Evolutionary conservation across 768 basidiomycete genomes (phyloP).

Genomic region (Termitomyces sp.): DNA sequence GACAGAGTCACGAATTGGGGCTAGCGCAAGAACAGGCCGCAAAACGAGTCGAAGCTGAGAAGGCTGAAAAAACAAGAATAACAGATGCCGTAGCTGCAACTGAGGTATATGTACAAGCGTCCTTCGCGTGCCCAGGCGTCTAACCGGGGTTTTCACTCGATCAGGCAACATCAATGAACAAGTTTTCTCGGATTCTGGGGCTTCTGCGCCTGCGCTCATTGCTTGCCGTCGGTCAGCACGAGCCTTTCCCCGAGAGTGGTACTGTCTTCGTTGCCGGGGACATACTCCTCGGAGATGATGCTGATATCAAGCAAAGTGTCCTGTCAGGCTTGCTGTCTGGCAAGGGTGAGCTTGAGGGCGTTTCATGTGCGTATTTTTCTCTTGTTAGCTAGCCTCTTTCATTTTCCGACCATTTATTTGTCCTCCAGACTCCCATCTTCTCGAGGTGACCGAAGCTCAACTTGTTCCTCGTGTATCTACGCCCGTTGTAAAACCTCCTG

Average conservation of each 20-base stretch:
- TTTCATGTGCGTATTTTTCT: slow-evolving; percentile 49
- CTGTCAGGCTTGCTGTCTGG: slow-evolving; percentile 53
- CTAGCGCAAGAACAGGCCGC: slow-evolving; percentile 46
- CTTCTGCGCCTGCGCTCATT: slow-evolving; percentile 55
- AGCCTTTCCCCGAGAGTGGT: slow-evolving; percentile 42
- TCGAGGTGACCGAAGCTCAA: slow-evolving; percentile 50
- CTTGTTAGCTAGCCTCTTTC: not conserved
- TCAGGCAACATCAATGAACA: slow-evolving; percentile 40
- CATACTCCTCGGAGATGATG: slow-evolving; percentile 51
- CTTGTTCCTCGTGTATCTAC: slow-evolving; percentile 41
- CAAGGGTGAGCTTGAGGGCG: slow-evolving; percentile 53
- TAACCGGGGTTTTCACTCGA: not conserved
- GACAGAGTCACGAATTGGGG: slow-evolving; percentile 61
- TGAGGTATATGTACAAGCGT: slow-evolving; percentile 38
- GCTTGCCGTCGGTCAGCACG: slow-evolving; percentile 39
- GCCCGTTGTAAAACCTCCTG: slow-evolving; percentile 29
- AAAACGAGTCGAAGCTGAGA: slow-evolving; percentile 53
- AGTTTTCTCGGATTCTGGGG: slow-evolving; percentile 46
- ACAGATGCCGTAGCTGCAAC: slow-evolving; percentile 50
- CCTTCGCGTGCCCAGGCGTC: not conserved
- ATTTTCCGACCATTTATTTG: slow-evolving; percentile 2
- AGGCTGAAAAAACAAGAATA: slow-evolving; percentile 49
- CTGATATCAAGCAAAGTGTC: slow-evolving; percentile 41
- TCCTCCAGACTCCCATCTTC: slow-evolving; percentile 50
- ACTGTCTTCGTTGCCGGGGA: slow-evolving; percentile 51